Percentiles rank a stretch among this genome's conserved stretches.
Conservation (phyloP, 106 monocot genomes). For the Dendrobium huoshanense region DNA sequence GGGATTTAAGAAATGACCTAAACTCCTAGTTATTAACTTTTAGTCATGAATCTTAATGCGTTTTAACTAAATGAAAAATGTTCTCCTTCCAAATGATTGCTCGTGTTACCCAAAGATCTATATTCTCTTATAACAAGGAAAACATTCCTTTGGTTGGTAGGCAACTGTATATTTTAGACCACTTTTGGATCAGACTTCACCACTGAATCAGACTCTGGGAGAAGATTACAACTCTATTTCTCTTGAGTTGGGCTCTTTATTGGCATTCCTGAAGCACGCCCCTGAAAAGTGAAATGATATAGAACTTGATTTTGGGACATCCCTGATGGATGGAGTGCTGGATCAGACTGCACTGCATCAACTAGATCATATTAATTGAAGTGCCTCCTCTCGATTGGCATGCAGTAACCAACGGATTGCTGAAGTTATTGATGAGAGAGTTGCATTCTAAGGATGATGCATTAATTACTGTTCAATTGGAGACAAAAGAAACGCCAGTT, state of each 20-base stretch:
- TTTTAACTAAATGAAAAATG: too few species aligned
- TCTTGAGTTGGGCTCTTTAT: neutral
- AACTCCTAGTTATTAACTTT: too few species aligned
- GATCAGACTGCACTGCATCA: conserved; percentile 7
- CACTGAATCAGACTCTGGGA: neutral
- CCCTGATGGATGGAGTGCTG: neutral
- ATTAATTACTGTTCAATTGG: neutral
- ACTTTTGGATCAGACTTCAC: neutral
- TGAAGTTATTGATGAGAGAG: neutral
- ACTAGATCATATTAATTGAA: neutral
- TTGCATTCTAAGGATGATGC: neutral
- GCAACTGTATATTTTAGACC: neutral
- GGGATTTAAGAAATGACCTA: too few species aligned
- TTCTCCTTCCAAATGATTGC: too few species aligned
- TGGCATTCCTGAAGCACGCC: neutral
- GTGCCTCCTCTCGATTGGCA: neutral
- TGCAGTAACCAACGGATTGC: neutral
- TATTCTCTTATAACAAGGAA: too few species aligned
- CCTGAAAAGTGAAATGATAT: neutral
- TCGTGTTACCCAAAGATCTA: too few species aligned
- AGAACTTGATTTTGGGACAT: neutral
- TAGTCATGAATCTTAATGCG: too few species aligned
- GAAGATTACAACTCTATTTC: neutral
- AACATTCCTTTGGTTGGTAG: too few species aligned
- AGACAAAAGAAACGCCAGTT: neutral